Evolutionary conservation across 2,329 filamentous ascomycete genomes (phyloP).

Genomic region (Colletotrichum chrysophilum): DNA sequence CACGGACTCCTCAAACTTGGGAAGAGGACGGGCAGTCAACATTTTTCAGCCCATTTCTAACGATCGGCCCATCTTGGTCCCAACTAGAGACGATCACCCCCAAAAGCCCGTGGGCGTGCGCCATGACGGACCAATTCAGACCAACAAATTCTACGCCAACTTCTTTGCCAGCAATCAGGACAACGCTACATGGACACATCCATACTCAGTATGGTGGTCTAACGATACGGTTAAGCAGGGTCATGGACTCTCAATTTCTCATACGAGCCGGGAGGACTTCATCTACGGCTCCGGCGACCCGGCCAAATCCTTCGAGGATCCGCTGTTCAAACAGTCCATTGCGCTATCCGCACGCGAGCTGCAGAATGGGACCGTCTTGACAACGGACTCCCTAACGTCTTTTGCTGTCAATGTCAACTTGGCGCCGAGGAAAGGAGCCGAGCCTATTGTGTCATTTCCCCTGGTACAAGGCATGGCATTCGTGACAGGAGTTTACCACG

Average conservation of each 20-base stretch:
- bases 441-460: conserved; percentile 69
- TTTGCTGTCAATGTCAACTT: conserved; percentile 69
- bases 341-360: conserved; percentile 77
- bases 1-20: not conserved
- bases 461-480: conserved; percentile 83
- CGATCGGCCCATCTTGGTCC: conserved; percentile 1
- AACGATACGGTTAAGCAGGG: conserved; percentile 51
- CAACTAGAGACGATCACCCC: not conserved
- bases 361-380: conserved; percentile 54
- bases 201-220: conserved; percentile 67
- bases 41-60: not conserved
- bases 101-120: conserved; percentile 4
- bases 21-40: not conserved
- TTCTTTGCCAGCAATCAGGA: conserved; percentile 73
- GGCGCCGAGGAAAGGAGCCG: conserved; percentile 38
- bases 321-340: conserved; percentile 64
- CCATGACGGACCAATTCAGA: conserved; percentile 52
- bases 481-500: conserved; percentile 72
- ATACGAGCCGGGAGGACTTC: conserved; percentile 66
- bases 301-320: conserved; percentile 47
- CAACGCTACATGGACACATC: conserved; percentile 70
- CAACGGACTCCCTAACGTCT: conserved; percentile 49
- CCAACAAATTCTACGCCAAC: conserved; percentile 76
- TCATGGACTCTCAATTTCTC: conserved; percentile 70
- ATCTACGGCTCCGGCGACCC: conserved; percentile 70